Base-by-base conservation (phyloP, 1,284 basidiomycete species). In the Coniophora puteana region DNA sequence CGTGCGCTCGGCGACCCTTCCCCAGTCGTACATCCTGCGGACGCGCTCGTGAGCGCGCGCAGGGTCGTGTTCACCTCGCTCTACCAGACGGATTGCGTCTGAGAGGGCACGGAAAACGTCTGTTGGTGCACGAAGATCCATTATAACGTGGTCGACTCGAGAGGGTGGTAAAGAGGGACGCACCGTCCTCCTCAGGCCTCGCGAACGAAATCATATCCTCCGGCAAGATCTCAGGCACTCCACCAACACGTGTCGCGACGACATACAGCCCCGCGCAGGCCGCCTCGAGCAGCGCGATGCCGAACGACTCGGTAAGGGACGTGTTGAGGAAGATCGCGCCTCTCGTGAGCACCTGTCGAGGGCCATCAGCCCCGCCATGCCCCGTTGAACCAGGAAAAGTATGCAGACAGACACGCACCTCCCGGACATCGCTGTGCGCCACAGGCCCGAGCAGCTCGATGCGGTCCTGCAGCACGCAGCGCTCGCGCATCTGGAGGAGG, bases 251-350 rank as follows among this genome's bases (percentile, higher is more conserved):
- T 0, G 95, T 99, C 13, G 87, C 86, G 25, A 99, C 96, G 27
- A 98, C 89, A 55, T 96, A 95, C 8, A 99, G 71, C 0, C 96
- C 96, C 0, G 91, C 81, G 51, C 89, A 94, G 0, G 96, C 96
- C 0, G 96, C 96, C 69, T 99, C 96, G 36, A 99, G 76, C 50
- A 96, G 93, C 7, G 89, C 88, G 49, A 95, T 99, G 0, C 96
- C 95, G 54, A 99, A 99, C 0, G 96, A 81, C 62, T 99, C 95
- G 1, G 95, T 99, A 16, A 99, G 74, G 0, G 91, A 94, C 0
- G 95, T 95, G 59, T 95, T 96, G 67, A 99, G 75, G 65, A 91
- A 98, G 48, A 99, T 94, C 8, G 91, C 75, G 0, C 94, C 93
- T 36, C 82, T 77, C 7, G 74, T 69, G 16, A 99, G 75, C 17